Evolutionary conservation across 2,329 filamentous ascomycete species (phyloP).

Genomic region (Colletotrichum lentis): DNA sequence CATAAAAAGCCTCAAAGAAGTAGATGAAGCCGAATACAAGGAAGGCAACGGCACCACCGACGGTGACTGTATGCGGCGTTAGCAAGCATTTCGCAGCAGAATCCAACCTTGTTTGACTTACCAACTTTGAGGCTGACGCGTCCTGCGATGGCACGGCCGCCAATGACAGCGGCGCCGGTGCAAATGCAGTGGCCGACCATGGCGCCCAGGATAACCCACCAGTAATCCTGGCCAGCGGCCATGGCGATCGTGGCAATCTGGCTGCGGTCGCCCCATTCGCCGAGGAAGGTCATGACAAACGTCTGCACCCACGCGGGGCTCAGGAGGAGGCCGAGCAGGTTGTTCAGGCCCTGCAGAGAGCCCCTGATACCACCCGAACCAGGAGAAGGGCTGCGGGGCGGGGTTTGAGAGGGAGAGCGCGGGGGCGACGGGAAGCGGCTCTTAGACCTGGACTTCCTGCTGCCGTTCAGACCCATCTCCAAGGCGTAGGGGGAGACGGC

Average conservation of each 20-base stretch:
- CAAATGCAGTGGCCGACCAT: constrained; percentile 87
- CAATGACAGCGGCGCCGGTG: constrained; percentile 89
- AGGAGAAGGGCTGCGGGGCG: constrained; percentile 67
- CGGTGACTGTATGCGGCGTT: constrained; percentile 71
- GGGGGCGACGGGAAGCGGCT: constrained; percentile 82
- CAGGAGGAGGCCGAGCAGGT: constrained; percentile 85
- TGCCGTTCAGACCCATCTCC: constrained; percentile 76
- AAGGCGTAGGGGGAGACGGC: constrained; percentile 78
- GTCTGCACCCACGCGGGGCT: constrained; percentile 99
- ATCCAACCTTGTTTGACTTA: constrained; percentile 62
- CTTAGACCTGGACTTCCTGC: constrained; percentile 73
- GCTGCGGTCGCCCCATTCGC: constrained; percentile 96
- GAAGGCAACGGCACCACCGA: constrained; percentile 91
- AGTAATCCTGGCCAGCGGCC: constrained; percentile 98
- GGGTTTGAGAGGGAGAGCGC: constrained; percentile 80
- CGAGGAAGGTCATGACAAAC: constrained; percentile 98
- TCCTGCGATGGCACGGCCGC: constrained; percentile 90
- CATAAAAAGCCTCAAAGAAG: constrained; percentile 78
- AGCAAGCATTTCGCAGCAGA: constrained; percentile 34
- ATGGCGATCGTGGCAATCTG: constrained; percentile 99
- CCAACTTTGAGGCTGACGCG: constrained; percentile 94
- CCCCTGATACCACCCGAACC: constrained; percentile 46
- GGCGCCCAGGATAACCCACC: constrained; percentile 95
- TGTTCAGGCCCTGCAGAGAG: constrained; percentile 73
- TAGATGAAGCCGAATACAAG: constrained; percentile 93